A percentile compares a stretch with the other conserved stretches of the same genome.
Conservation (phyloP, 331 rosid genomes). For the Quercus phellos region DNA sequence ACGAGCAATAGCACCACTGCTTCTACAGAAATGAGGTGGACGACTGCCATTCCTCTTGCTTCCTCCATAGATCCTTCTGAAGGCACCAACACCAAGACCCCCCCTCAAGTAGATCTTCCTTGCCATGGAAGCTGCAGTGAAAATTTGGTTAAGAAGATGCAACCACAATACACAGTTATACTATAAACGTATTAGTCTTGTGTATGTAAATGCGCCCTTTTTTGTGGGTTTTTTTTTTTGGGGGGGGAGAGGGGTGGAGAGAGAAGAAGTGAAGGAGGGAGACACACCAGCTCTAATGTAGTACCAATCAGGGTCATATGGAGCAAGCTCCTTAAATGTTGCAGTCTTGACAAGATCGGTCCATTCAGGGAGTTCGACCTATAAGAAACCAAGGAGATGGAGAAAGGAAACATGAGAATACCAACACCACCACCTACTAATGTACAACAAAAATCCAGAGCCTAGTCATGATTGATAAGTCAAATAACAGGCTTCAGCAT, state of each 20-base stretch:
- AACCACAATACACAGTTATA: not conserved
- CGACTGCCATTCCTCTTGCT: constrained; percentile 40
- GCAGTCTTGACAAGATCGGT: constrained; percentile 34
- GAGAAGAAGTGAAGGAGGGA: not conserved
- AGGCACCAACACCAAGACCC: constrained; percentile 49
- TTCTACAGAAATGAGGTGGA: constrained; percentile 37
- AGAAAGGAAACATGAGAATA: not conserved
- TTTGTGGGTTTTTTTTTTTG: not conserved
- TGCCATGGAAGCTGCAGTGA: constrained; percentile 41
- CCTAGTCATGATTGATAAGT: too few species aligned
- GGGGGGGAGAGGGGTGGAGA: too few species aligned
- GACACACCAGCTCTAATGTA: constrained; percentile 27
- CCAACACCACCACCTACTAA: too few species aligned
- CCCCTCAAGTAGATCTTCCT: constrained; percentile 55
- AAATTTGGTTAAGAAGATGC: not conserved
- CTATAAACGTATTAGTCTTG: too few species aligned
- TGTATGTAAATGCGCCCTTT: not conserved
- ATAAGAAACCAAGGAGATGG: not conserved
- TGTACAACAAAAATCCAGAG: too few species aligned
- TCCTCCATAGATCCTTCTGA: constrained; percentile 36
- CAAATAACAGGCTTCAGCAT: too few species aligned
- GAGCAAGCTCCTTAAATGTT: constrained; percentile 34
- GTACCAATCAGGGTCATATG: constrained; percentile 41
- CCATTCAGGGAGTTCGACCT: constrained; percentile 40
- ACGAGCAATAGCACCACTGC: constrained; percentile 36